Base-by-base conservation (phyloP, 495 filamentous ascomycete species). In the Aspergillus homomorphus region DNA sequence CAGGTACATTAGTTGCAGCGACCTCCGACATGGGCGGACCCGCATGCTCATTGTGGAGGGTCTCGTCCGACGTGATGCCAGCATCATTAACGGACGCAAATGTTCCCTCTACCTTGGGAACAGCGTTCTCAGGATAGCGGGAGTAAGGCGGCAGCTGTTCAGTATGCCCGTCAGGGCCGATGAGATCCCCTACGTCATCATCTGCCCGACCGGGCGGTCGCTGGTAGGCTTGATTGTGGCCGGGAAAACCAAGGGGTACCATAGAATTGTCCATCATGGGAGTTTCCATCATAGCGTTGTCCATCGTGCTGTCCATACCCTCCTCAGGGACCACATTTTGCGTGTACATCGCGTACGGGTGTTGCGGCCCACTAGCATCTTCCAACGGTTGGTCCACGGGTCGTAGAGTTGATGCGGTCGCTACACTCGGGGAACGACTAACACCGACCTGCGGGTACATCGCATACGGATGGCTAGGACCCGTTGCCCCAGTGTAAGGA, bases 81-180 rank as follows among this genome's bases (percentile, higher is more conserved):
- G 66, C 60, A 60, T 72, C 66, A 21, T 61, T 51, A 33, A 69
- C 46, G n/a, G 58, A 50, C 51, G 74, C 65, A 15, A 61, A 44
- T 20, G 60, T 48, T 4, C 64, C 62, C 38, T 66, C 69, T 20
- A 70, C 63, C 58, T 76, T 77, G 0, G 76, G 75, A 22, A 69
- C 68, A 10, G 72, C 73, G 5, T 81, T 85, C 48, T 88, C 83
- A 1, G 90, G 86, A 69, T 89, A 92, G 60, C 87, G 81, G 14
- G 90, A 87, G 72, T 97, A 97, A 14, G 92, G 92, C 18, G 92
- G 92, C 30, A 96, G 76, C 62, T 92, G 89, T 67, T 97, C 92
- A 3, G 89, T 87, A 69, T 96, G 91, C 1, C 92, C 92, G 64
- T 93, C 89, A 0, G 89, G 89, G n/a, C 91, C 91, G 60, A 96